These are phyloP conservation scores for Macrophomina phaseolina DNA, from an alignment of 2,329 filamentous ascomycete genomes.

Conservation along the genomic window DNA sequence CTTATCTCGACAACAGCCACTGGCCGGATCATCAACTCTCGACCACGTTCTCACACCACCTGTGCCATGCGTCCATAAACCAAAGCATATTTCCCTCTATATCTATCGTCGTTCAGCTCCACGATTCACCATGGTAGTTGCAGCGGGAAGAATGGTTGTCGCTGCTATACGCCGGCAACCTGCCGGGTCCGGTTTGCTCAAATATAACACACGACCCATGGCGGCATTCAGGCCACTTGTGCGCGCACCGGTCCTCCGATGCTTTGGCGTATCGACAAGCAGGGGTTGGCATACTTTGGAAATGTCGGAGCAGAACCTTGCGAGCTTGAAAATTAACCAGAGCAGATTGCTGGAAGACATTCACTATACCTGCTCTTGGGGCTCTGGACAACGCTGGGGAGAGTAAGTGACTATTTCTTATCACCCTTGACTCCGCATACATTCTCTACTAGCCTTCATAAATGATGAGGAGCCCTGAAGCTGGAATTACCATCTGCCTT, in stretches of 20 bases:
- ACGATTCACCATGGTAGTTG: not conserved
- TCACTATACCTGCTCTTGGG: constrained; percentile 71
- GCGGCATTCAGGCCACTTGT: constrained; percentile 6
- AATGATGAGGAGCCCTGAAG: too few relatives aligned
- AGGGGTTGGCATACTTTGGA: constrained; percentile 50
- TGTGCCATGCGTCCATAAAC: constrained; percentile 1
- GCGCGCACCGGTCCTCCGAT: not conserved
- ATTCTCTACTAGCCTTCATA: not conserved
- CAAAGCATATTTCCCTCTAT: not conserved
- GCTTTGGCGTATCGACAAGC: constrained; percentile 33
- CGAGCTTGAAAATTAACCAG: constrained; percentile 62
- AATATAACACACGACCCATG: not conserved
- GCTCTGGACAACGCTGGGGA: constrained; percentile 70
- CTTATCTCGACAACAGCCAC: constrained; percentile 5
- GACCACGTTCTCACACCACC: constrained; percentile 19
- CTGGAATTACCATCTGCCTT: too few relatives aligned
- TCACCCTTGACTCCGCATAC: not conserved
- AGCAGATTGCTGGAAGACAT: constrained; percentile 67
- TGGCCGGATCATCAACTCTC: constrained; percentile 10
- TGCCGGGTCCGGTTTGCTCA: not conserved
- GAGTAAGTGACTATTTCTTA: constrained; percentile 54
- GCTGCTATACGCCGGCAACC: constrained; percentile 6
- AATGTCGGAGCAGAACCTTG: constrained; percentile 59
- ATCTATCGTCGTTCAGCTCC: too few relatives aligned
- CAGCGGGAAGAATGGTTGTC: not conserved